Percentiles rank a stretch among this genome's conserved stretches.
These are phyloP conservation scores for Naganishia sp. DNA, from an alignment of 1,284 basidiomycete genomes.

Conservation along the genomic window DNA sequence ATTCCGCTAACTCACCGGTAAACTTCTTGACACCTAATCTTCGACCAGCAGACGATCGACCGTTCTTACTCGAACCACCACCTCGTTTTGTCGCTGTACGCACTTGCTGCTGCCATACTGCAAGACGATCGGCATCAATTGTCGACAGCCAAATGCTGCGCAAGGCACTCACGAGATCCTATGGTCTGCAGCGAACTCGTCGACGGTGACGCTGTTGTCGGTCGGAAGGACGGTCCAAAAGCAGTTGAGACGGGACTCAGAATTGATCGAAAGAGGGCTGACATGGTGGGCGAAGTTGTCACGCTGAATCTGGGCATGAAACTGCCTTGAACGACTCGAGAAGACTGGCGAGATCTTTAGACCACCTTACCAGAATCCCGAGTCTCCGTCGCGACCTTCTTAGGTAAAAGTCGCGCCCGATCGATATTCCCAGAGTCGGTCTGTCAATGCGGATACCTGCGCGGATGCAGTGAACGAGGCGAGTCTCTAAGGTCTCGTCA, in stretches of 20 bases:
- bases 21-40: constrained; percentile 91
- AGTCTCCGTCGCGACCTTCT: too few relatives aligned
- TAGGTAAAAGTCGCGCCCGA: too few relatives aligned
- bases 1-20: constrained; percentile 63
- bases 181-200: constrained; percentile 11
- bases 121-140: neutral
- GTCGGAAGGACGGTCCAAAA: neutral
- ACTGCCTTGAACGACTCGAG: too few relatives aligned
- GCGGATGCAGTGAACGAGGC: too few relatives aligned
- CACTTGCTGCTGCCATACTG: constrained; percentile 58
- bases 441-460: too few relatives aligned
- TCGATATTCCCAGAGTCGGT: too few relatives aligned
- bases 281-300: constrained; percentile 1
- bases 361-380: too few relatives aligned
- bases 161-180: constrained; percentile 14
- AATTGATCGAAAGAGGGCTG: constrained; percentile 11
- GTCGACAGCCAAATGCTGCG: too few relatives aligned
- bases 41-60: constrained; percentile 85
- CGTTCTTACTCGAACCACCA: constrained; percentile 86
- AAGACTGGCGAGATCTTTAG: too few relatives aligned
- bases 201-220: constrained; percentile 10
- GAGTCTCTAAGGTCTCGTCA: too few relatives aligned
- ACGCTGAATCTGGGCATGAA: too few relatives aligned
- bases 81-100: constrained; percentile 92
- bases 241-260: constrained; percentile 8